Conservation (phyloP, 345 rosid species). For the Brassica carinata region DNA sequence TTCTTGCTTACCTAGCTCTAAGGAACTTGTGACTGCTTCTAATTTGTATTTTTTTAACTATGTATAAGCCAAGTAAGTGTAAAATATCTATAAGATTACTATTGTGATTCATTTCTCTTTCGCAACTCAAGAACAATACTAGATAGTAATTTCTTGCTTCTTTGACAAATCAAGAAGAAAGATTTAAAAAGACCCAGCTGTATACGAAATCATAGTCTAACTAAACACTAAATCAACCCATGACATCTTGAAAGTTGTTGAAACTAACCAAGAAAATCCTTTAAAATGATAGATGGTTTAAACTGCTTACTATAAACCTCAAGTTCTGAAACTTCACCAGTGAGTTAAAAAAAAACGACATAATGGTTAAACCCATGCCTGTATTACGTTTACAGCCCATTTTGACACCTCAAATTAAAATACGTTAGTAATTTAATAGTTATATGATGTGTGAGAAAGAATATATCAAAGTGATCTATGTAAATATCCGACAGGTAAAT, state of each 20-base stretch:
- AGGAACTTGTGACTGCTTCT: slow-evolving; percentile 41
- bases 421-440: not conserved
- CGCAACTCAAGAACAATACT: not conserved
- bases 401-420: not conserved
- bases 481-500: not conserved
- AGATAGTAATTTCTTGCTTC: not conserved
- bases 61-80: slow-evolving; percentile 14
- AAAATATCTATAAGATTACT: slow-evolving; percentile 11
- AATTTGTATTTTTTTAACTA: not conserved
- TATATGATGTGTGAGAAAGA: not conserved
- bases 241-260: not conserved
- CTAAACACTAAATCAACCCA: not conserved
- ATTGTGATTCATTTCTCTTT: not conserved
- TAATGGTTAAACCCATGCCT: not conserved
- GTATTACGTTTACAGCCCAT: not conserved
- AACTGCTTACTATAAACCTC: not conserved
- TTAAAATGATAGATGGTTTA: not conserved
- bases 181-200: not conserved
- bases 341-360: not conserved
- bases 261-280: not conserved
- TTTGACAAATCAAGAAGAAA: not conserved
- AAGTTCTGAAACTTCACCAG: not conserved
- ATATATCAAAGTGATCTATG: not conserved
- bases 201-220: not conserved
- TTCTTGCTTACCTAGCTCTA: slow-evolving; percentile 75